Conservation (phyloP, 257 asterid genomes). For the Solanum okadae region DNA sequence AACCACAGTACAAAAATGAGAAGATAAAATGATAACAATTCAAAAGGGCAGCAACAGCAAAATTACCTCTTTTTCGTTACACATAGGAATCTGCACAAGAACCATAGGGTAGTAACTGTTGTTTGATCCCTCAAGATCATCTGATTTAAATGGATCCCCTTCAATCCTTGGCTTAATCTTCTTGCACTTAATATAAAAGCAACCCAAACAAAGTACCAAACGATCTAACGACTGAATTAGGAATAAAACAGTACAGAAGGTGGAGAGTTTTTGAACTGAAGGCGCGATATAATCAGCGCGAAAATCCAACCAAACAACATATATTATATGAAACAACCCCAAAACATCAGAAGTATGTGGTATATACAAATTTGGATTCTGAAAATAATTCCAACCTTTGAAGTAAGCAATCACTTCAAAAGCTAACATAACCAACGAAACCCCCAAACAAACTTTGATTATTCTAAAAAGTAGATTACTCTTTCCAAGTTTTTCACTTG, state of each 20-base stretch:
- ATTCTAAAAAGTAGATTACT: conserved; percentile 33
- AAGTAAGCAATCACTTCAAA: conserved; percentile 42
- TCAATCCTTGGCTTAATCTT: conserved; percentile 40
- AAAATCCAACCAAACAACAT: conserved; percentile 47
- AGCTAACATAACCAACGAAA: conserved; percentile 27
- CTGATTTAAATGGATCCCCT: conserved; percentile 22
- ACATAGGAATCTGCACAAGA: conserved; percentile 78
- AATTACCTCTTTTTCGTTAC: conserved; percentile 59
- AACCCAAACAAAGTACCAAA: conserved; percentile 45
- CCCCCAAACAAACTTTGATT: conserved; percentile 21
- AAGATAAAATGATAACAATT: background rate
- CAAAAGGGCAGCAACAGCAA: background rate
- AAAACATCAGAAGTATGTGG: conserved; percentile 27
- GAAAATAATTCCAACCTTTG: conserved; percentile 46
- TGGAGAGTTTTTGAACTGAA: conserved; percentile 29
- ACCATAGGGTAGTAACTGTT: conserved; percentile 46
- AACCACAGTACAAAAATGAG: background rate
- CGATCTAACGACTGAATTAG: conserved; percentile 55
- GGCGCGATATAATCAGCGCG: conserved; percentile 41
- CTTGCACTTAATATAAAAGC: conserved; percentile 44
- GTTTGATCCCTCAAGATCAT: conserved; percentile 25
- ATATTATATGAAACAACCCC: conserved; percentile 25
- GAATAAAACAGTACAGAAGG: conserved; percentile 44
- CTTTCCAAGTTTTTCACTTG: conserved; percentile 55
- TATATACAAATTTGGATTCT: conserved; percentile 21